phyloP scores from a whole-genome alignment of 768 basidiomycete genomes.

The Amanita subjunquillea region DNA sequence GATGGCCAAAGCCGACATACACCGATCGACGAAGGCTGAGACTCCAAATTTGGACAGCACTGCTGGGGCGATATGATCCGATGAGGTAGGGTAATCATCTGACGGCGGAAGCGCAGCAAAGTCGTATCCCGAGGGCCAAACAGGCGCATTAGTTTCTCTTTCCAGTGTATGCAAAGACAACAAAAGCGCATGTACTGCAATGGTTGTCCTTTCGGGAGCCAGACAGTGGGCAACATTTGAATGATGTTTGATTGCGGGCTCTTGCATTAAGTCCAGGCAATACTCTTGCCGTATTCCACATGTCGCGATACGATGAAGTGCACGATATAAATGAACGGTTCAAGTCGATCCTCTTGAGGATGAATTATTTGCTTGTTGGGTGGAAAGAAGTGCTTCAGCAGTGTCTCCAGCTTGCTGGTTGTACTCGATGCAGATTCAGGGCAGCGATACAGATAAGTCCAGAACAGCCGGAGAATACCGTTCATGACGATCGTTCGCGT shows the following conservation, averaged over 20 bases:
- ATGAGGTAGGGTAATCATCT: slow-evolving; percentile 64
- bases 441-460: slow-evolving; percentile 95
- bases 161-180: slow-evolving; percentile 65
- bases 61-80: slow-evolving; percentile 46
- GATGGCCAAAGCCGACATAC: slow-evolving; percentile 41
- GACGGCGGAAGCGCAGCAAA: slow-evolving; percentile 44
- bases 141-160: slow-evolving; percentile 55
- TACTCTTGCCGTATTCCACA: slow-evolving; percentile 79
- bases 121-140: slow-evolving; percentile 72
- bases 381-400: slow-evolving; percentile 76
- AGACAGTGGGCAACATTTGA: slow-evolving; percentile 34
- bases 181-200: slow-evolving; percentile 70
- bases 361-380: slow-evolving; percentile 47
- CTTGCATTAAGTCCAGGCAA: slow-evolving; percentile 73
- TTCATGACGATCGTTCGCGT: slow-evolving; percentile 66
- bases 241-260: slow-evolving; percentile 34
- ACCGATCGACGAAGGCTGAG: slow-evolving; percentile 62
- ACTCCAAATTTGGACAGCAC: slow-evolving; percentile 56
- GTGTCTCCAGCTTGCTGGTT: slow-evolving; percentile 65
- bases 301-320: slow-evolving; percentile 81
- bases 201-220: slow-evolving; percentile 63
- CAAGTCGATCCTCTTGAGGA: slow-evolving; percentile 66
- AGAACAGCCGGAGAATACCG: slow-evolving; percentile 72
- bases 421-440: slow-evolving; percentile 75
- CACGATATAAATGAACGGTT: slow-evolving; percentile 66